Evolutionary conservation across 1,284 basidiomycete species (phyloP).

Genomic region (Clitocybe nebularis): DNA sequence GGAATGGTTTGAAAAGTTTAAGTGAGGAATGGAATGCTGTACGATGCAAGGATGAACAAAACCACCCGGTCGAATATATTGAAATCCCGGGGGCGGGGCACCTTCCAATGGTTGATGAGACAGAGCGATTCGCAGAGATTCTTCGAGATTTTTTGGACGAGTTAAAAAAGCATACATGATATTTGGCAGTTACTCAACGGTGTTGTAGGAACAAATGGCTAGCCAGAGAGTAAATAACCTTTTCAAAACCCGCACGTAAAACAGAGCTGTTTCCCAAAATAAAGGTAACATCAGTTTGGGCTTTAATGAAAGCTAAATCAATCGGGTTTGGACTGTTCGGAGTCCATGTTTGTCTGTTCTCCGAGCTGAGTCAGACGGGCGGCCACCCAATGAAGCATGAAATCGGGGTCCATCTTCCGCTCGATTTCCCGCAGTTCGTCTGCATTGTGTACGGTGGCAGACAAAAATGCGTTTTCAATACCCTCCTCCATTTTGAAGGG

Average conservation of each 20-base stretch:
- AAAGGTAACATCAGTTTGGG: too few relatives aligned
- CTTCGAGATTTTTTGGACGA: constrained; percentile 27
- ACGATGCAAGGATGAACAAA: constrained; percentile 15
- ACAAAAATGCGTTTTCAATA: constrained; percentile 14
- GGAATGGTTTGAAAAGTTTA: constrained; percentile 30
- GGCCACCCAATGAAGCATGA: constrained; percentile 17
- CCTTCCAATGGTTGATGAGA: constrained; percentile 47
- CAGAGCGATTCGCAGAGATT: constrained; percentile 33
- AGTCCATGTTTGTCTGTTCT: too few relatives aligned
- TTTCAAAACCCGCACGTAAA: too few relatives aligned
- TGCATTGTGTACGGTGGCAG: constrained; percentile 9
- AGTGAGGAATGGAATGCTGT: constrained; percentile 30
- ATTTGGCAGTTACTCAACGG: too few relatives aligned
- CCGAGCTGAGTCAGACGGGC: constrained; percentile 7
- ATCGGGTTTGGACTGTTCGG: too few relatives aligned
- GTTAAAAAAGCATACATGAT: too few relatives aligned
- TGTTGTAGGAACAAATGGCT: too few relatives aligned
- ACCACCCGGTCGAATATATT: constrained; percentile 26
- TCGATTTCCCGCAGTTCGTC: constrained; percentile 15
- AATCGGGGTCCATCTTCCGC: constrained; percentile 12
- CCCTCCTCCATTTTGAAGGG: constrained; percentile 6
- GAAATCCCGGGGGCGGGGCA: constrained; percentile 38
- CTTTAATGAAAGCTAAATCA: too few relatives aligned
- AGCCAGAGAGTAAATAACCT: too few relatives aligned
- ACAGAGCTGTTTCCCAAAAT: too few relatives aligned